Conservation (phyloP, 2,329 filamentous ascomycete genomes). For the Trichoderma afroharzianum region DNA sequence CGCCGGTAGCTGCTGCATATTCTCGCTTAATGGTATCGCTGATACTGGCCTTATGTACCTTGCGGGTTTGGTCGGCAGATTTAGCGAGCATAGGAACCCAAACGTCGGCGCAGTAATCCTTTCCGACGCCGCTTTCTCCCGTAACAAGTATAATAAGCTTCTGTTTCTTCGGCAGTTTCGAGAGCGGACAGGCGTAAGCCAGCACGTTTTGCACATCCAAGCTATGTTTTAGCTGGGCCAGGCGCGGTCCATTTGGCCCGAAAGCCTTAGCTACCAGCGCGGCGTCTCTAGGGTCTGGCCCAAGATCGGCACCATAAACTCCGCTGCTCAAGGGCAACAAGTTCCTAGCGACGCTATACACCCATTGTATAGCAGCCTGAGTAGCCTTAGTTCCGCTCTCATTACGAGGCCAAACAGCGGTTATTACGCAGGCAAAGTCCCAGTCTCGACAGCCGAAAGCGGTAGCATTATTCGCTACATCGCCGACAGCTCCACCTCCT, state of each 20-base stretch:
- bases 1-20: constrained; percentile 49
- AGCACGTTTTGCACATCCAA: constrained; percentile 49
- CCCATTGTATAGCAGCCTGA: constrained; percentile 46
- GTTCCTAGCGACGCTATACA: constrained; percentile 48
- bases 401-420: constrained; percentile 56
- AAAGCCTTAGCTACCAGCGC: constrained; percentile 52
- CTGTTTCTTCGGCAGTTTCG: constrained; percentile 31
- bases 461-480: constrained; percentile 43
- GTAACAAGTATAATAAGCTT: constrained; percentile 57
- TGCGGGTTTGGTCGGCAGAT: constrained; percentile 29
- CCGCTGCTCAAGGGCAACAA: constrained; percentile 51
- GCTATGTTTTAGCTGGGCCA: constrained; percentile 53
- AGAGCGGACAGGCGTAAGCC: constrained; percentile 53
- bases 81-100: constrained; percentile 46
- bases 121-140: constrained; percentile 52
- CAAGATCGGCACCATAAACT: constrained; percentile 58
- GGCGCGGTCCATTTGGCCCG: constrained; percentile 48
- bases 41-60: constrained; percentile 48
- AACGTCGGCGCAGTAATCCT: constrained; percentile 55
- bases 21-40: constrained; percentile 56
- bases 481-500: constrained; percentile 50
- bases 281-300: constrained; percentile 56
- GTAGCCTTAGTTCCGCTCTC: constrained; percentile 44
- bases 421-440: constrained; percentile 62
- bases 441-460: constrained; percentile 63